Evolutionary conservation across 257 asterid species (phyloP), one percentile per base, ranked within the genome.

Genomic region (Salvia hispanica): DNA sequence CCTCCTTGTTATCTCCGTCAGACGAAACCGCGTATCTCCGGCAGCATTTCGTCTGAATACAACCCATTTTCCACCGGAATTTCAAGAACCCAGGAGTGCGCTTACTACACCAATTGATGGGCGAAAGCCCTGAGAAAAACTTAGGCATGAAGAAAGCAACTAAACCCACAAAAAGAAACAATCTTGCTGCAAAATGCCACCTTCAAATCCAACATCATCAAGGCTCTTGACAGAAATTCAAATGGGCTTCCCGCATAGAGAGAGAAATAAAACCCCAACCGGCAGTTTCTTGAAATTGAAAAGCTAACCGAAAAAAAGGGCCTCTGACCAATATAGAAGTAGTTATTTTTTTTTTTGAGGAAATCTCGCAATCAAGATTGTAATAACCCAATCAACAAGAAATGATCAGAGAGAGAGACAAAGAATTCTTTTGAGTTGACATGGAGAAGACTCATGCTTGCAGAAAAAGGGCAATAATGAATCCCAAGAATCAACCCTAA

Each of bases 41-140:
- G 76, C 98, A 90, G 59, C 98, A 93, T 80, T 93, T 93, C n/a
- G 84, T 92, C 58, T 85, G 92, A 69, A 90, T 70, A 69, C 98
- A 93, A 15, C 98, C 98, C 98, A 93, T 93, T 67, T 62, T 76
- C 57, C 71, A 45, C 53, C 46, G 61, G 77, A 60, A 54, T 37
- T 58, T 71, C 70, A 47, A 71, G 72, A 71, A 58, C 71, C 68
- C 63, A 55, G 62, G 59, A 36, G 70, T 60, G 56, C 66, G 50
- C 57, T 73, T 54, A 66, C 70, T 69, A 50, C 79, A 78, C 85
- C 81, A 82, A 76, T 44, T 85, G 81, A 77, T 76, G 50, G 86
- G 56, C 13, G 62, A 78, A 83, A 82, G 77, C 55, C 74, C 82
- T 18, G 71, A 78, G 47, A 76, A 68, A 80, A 78, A 82, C 66